Conservation (phyloP, 106 monocot species). For the Xerophyta viscosa region DNA sequence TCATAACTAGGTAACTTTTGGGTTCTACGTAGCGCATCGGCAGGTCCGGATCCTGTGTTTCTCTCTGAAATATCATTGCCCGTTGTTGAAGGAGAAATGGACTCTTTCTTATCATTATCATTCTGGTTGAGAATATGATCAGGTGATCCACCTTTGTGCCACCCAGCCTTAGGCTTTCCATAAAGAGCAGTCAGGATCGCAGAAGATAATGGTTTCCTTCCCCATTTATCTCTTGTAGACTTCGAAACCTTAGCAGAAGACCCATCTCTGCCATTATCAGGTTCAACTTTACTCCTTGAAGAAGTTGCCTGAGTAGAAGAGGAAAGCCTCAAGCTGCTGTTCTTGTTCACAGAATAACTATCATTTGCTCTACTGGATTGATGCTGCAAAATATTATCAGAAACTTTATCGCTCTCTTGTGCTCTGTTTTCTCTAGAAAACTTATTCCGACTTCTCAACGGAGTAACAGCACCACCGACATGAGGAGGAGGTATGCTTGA, state of each 20-base stretch:
- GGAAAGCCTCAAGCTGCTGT: constrained; percentile 17
- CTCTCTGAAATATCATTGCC: constrained; percentile 22
- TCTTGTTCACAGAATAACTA: constrained; percentile 16
- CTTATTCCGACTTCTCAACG: constrained; percentile 20
- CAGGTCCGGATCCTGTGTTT: constrained; percentile 11
- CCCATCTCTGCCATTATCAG: constrained; percentile 43
- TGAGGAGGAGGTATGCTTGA: constrained; percentile 10
- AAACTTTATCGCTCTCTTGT: constrained; percentile 16
- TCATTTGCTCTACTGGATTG: constrained; percentile 26
- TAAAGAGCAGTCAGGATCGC: constrained; percentile 7
- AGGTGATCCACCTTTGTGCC: constrained; percentile 34
- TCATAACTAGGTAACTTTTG: constrained; percentile 34
- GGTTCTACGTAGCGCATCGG: constrained; percentile 6
- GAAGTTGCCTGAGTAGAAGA: constrained; percentile 30
- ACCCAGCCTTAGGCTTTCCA: constrained; percentile 30
- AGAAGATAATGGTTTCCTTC: constrained; percentile 35
- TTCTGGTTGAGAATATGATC: constrained; percentile 28
- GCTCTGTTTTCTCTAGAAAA: constrained; percentile 30
- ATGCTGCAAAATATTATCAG: constrained; percentile 19
- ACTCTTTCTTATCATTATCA: constrained; percentile 35
- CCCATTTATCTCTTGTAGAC: constrained; percentile 46
- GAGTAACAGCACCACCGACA: constrained; percentile 19
- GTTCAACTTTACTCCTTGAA: constrained; percentile 32
- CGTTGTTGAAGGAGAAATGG: constrained; percentile 24
- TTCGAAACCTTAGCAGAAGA: constrained; percentile 28